A percentile compares a stretch with the other conserved stretches of the same genome.
Evolutionary conservation across 192 early-diverging fungal species (phyloP).

Genomic region (Obelidium mucronatum): DNA sequence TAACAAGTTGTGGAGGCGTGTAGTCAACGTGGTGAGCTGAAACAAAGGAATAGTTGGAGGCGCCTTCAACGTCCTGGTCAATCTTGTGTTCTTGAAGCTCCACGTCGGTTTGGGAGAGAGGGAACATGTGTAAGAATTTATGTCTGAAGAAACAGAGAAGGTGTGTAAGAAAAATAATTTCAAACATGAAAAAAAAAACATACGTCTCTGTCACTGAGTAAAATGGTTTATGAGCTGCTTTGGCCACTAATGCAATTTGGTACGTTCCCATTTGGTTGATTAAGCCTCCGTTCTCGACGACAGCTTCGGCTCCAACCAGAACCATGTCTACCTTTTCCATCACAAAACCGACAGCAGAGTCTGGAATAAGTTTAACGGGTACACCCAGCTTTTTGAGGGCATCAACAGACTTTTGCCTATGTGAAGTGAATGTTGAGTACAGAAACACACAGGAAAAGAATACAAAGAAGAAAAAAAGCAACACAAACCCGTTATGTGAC

Average conservation of each 20-base stretch:
- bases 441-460: background rate
- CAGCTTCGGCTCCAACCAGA: conserved; percentile 97
- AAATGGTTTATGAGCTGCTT: conserved; percentile 92
- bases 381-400: conserved; percentile 78
- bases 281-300: conserved; percentile 96
- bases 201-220: conserved; percentile 94
- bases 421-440: background rate
- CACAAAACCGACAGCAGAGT: conserved; percentile 88
- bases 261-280: conserved; percentile 98
- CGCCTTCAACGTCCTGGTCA: conserved; percentile 38
- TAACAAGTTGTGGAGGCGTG: conserved; percentile 88
- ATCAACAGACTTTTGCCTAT: conserved; percentile 62
- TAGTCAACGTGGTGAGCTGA: conserved; percentile 72
- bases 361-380: conserved; percentile 84
- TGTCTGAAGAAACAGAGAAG: conserved; percentile 67
- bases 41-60: conserved; percentile 59
- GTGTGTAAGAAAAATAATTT: no score
- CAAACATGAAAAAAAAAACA: conserved; percentile 13
- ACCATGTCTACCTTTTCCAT: conserved; percentile 95
- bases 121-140: conserved; percentile 96
- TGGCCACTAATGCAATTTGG: conserved; percentile 94
- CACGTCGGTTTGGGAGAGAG: conserved; percentile 94
- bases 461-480: conserved; percentile 15
- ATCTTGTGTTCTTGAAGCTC: conserved; percentile 28
- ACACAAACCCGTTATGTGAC: conserved; percentile 72